Conservation (phyloP, 1,284 basidiomycete genomes). For the Leucoagaricus sp. region DNA sequence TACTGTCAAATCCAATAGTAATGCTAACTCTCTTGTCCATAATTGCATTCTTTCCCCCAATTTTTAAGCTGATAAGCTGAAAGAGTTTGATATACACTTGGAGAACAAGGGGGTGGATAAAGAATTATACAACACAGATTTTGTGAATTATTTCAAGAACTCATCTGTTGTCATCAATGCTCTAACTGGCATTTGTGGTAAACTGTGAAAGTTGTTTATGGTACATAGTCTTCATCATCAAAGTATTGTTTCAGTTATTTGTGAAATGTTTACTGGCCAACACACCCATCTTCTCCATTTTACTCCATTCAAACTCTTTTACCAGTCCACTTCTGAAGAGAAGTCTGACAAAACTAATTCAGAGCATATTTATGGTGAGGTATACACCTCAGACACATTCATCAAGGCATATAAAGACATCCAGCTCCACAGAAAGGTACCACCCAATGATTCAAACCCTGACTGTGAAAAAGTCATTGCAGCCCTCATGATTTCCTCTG, state of each 20-base stretch:
- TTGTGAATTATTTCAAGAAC: constrained; percentile 17
- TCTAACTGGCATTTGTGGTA: constrained; percentile 25
- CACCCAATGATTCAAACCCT: constrained; percentile 22
- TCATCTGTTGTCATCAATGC: constrained; percentile 26
- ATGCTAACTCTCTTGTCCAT: constrained; percentile 23
- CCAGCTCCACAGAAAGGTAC: constrained; percentile 25
- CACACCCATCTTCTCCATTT: constrained; percentile 29
- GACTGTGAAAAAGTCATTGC: constrained; percentile 28
- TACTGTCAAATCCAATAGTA: constrained; percentile 18
- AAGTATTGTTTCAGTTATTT: constrained; percentile 27
- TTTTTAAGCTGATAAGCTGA: constrained; percentile 21
- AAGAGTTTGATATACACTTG: constrained; percentile 19
- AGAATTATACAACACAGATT: constrained; percentile 16
- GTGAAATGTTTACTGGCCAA: constrained; percentile 25
- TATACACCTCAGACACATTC: constrained; percentile 33
- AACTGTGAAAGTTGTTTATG: constrained; percentile 20
- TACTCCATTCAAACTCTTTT: constrained; percentile 32
- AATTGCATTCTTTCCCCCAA: constrained; percentile 22
- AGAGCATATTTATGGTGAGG: constrained; percentile 25
- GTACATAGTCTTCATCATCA: constrained; percentile 31
- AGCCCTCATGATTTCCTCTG: constrained; percentile 36
- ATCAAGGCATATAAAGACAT: constrained; percentile 28
- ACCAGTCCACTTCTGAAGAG: too few relatives aligned
- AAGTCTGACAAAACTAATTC: not conserved
- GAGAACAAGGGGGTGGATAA: constrained; percentile 14